These are phyloP conservation scores for Irpex rosettiformis DNA, from an alignment of 1,284 basidiomycete genomes.

Conservation along the genomic window DNA sequence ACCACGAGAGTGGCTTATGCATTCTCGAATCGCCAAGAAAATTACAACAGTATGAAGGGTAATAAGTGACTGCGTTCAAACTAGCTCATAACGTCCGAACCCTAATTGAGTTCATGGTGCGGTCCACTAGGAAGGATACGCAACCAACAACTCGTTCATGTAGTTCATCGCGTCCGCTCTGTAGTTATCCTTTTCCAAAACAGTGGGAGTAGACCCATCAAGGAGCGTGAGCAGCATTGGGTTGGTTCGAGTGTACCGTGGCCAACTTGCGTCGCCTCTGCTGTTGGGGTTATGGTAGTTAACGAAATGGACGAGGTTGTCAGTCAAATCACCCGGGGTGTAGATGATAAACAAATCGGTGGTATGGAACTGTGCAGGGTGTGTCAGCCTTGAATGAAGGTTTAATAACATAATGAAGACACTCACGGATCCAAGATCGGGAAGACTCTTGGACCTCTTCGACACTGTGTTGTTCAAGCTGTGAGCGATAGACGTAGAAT, in stretches of 20 bases:
- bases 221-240: constrained; percentile 22
- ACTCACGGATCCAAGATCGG: constrained; percentile 25
- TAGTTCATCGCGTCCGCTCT: constrained; percentile 34
- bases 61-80: too few relatives aligned
- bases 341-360: constrained; percentile 22
- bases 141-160: constrained; percentile 23
- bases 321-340: constrained; percentile 19
- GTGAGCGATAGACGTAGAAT: background rate
- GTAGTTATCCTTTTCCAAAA: constrained; percentile 29
- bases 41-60: too few relatives aligned
- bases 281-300: constrained; percentile 27
- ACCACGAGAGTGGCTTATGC: too few relatives aligned
- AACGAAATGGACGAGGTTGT: constrained; percentile 26
- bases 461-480: constrained; percentile 2
- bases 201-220: constrained; percentile 21
- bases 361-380: constrained; percentile 17
- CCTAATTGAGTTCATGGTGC: too few relatives aligned
- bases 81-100: too few relatives aligned
- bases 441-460: constrained; percentile 17
- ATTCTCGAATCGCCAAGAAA: too few relatives aligned
- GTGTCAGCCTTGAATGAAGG: background rate
- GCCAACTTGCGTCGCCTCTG: constrained; percentile 18
- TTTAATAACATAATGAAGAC: background rate
- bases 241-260: constrained; percentile 17
- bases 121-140: constrained; percentile 2